Base-by-base conservation (phyloP, 441 rosid genomes). In the Breynia disticha region DNA sequence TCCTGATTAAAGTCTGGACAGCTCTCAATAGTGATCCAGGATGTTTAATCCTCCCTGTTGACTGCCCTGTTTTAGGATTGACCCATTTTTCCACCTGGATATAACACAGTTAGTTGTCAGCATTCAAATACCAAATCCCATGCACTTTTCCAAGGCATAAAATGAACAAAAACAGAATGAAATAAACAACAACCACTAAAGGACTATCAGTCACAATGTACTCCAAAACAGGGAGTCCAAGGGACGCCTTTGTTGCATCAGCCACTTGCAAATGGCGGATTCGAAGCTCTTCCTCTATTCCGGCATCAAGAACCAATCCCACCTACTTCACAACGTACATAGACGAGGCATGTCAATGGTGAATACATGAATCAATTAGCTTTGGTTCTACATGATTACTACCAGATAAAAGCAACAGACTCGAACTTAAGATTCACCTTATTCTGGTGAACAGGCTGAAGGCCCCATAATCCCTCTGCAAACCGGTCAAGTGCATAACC, bases 211-310 rank as follows among this genome's bases (percentile, higher is more conserved):
- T 79, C 18, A 75, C 72, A 60, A 64, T 61, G 53, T 68, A 82
- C 49, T 79, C 85, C 63, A 75, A 55, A 67, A 79, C 71, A 19
- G 83, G 81, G 69, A 79, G 71, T 21, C 84, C 88, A 58, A 82
- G 84, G 12, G 88, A 82, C 69, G 88, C 88, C 62, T 84, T 66
- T 10, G 84, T 50, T 12, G 83, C 84, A 77, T 82, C 88, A 67
- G 78, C 81, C 19, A 71, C 84, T 66, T 82, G 88, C 66, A 82
- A 77, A 58, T 79, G 81, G 14, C 75, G 77, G 28, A 75, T 61
- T 38, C 58, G 76, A 45, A 79, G 81, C 59, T 73, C 74, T 62
- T 77, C 77, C 63, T 79, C 88, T 18, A 82, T 75, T 41, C 79
- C 84, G 55, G 74, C 63, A 66, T 82, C 88, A 66, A 82, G 81